Base-by-base conservation (phyloP, 768 basidiomycete species). In the Auriculariales sp. region DNA sequence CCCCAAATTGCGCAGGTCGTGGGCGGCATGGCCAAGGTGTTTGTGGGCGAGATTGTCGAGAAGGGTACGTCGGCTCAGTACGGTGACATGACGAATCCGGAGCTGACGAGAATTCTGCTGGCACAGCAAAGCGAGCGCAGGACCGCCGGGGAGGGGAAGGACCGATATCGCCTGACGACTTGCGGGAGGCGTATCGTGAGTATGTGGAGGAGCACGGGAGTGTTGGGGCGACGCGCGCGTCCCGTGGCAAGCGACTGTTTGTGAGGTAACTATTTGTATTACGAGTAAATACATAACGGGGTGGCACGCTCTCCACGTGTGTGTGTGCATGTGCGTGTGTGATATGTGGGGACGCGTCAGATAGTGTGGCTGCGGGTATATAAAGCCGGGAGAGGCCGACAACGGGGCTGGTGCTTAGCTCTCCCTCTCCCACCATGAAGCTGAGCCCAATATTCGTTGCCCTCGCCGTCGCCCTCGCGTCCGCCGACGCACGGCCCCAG, bases 11-110 rank as follows among this genome's bases (percentile, higher is more conserved):
- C 90, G 1, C 89, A 91, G 54, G 78, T 92, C 36, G 83, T 93
- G 2, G 88, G 89, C 4, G 91, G 91, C 53, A 84, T 94, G 51
- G 74, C 77, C 12, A 94, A 93, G 59, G 88, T 94, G 0, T 94
- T 92, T 53, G 88, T 94, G 3, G 91, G 91, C 2, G 90, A 93
- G 62, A 85, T 94, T 4, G 75, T 92, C 15, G 90, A 92, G 60
- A 85, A 83, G 66, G 89, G 89, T 87, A 46, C 49, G 70, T 58
- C 1, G 3, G 7, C 49, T 32, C 19, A 0, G 25, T 29, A 25
- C 27, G 22, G 31, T 22, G 22, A n/a, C 29, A 24, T 10, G 4
- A 31, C 5, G 30, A 19, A 35, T 35, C 14, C 49, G n/a, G n/a
- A n/a, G n/a, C n/a, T n/a, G n/a, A n/a, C n/a, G n/a, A n/a, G n/a